A percentile compares a stretch with the other conserved stretches of the same genome.
These are phyloP conservation scores for Garcia nutans DNA, from an alignment of 345 rosid genomes.

Conservation along the genomic window DNA sequence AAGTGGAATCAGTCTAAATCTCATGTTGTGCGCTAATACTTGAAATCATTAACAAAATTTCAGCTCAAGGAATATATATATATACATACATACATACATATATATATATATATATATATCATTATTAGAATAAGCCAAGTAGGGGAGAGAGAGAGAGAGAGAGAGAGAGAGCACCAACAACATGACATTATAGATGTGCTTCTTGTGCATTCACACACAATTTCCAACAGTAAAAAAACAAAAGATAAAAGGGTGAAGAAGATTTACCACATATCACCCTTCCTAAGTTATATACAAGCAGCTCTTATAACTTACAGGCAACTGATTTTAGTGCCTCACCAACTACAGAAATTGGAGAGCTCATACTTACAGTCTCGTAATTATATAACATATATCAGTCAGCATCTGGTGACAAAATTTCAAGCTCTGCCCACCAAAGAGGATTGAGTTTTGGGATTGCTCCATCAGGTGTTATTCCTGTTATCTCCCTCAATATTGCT, in stretches of 20 bases:
- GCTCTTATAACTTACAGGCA: slow-evolving; percentile 3
- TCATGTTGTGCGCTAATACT: too few relatives aligned
- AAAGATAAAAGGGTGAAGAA: not conserved
- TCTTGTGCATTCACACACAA: slow-evolving; percentile 5
- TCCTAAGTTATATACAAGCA: slow-evolving; percentile 20
- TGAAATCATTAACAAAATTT: not conserved
- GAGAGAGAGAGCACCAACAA: not conserved
- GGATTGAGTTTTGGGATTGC: slow-evolving; percentile 79
- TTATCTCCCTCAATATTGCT: slow-evolving; percentile 63
- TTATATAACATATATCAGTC: slow-evolving; percentile 26
- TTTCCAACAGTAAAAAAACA: not conserved
- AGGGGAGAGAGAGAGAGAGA: not conserved
- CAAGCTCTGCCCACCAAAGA: slow-evolving; percentile 98
- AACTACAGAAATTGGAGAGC: not conserved
- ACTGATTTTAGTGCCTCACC: not conserved
- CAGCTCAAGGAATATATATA: too few relatives aligned
- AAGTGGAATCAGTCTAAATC: not conserved
- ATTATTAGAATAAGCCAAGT: not conserved
- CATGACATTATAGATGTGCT: not conserved
- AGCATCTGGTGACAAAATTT: slow-evolving; percentile 63
- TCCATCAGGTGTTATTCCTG: slow-evolving; percentile 63
- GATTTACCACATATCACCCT: not conserved
- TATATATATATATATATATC: too few relatives aligned
- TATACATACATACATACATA: too few relatives aligned
- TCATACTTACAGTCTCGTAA: slow-evolving; percentile 13